Evolutionary conservation across 129 eudicot genomes (phyloP).

Genomic region (Escallonia herrerae): DNA sequence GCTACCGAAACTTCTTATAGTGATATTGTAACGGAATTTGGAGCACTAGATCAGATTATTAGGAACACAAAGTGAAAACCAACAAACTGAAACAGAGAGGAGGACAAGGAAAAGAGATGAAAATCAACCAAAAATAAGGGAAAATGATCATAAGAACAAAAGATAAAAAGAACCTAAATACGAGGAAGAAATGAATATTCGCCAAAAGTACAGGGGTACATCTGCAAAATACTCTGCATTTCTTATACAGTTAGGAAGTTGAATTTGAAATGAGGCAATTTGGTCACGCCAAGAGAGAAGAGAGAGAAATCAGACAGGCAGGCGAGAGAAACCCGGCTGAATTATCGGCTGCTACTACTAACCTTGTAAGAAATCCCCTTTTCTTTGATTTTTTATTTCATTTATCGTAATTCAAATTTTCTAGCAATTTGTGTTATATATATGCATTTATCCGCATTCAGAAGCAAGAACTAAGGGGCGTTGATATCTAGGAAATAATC

Average conservation of each 20-base stretch:
- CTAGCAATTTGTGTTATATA: too few relatives aligned
- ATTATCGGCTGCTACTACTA: conserved; percentile 11
- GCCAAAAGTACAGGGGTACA: conserved; percentile 1
- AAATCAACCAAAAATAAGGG: background rate
- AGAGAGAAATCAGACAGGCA: conserved; percentile 2
- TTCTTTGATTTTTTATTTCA: background rate
- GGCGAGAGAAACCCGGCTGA: conserved; percentile 8
- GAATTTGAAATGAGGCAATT: conserved; percentile 16
- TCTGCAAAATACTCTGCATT: background rate
- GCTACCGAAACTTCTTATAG: too few relatives aligned
- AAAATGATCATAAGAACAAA: too few relatives aligned
- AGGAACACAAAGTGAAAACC: too few relatives aligned
- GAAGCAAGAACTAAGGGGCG: background rate
- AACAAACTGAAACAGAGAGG: too few relatives aligned
- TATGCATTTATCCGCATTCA: too few relatives aligned
- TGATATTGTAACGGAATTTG: too few relatives aligned
- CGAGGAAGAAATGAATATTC: background rate
- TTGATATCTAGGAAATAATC: conserved; percentile 8
- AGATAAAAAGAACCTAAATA: background rate
- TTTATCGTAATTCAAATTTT: too few relatives aligned
- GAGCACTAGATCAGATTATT: too few relatives aligned
- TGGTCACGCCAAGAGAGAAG: conserved; percentile 13
- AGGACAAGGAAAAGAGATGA: background rate
- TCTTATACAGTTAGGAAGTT: background rate
- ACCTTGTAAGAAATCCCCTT: conserved; percentile 19